Conservation (phyloP, 116 monocot genomes). For the Trichopus zeylanicus region DNA sequence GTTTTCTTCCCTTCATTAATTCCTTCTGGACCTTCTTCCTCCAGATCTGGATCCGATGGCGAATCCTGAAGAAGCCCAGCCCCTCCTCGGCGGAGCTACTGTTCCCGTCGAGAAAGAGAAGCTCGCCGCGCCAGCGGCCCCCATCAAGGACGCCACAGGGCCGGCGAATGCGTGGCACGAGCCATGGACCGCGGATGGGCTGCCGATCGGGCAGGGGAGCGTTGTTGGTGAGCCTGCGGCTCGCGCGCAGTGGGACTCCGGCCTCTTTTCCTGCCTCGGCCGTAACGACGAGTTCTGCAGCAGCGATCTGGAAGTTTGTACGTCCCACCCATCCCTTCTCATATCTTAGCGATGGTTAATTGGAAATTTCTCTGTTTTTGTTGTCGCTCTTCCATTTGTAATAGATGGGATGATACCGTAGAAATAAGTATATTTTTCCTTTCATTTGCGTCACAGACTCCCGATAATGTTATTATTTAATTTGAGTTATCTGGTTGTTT, state of each 20-base stretch:
- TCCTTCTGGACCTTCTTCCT: no score
- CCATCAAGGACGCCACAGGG: neutral
- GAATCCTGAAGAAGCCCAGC: neutral
- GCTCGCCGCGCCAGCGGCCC: neutral
- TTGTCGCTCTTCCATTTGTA: no score
- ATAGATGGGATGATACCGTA: no score
- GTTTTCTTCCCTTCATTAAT: no score
- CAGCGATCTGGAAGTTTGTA: constrained; percentile 91
- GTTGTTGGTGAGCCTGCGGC: constrained; percentile 35
- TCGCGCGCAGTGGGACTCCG: constrained; percentile 49
- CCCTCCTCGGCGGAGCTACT: neutral
- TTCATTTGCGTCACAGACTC: no score
- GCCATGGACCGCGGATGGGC: constrained; percentile 37
- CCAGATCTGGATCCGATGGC: neutral
- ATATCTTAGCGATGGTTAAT: neutral
- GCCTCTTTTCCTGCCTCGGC: constrained; percentile 55
- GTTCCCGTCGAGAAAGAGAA: neutral
- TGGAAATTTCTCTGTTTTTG: neutral
- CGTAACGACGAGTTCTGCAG: constrained; percentile 76
- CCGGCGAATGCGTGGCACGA: constrained; percentile 7
- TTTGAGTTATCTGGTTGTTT: no score
- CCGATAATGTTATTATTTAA: no score
- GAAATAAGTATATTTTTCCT: no score
- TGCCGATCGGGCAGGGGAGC: constrained; percentile 27
- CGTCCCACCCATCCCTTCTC: constrained; percentile 2